These are phyloP conservation scores for Trametes cingulata DNA, from an alignment of 768 basidiomycete species.

Conservation along the genomic window DNA sequence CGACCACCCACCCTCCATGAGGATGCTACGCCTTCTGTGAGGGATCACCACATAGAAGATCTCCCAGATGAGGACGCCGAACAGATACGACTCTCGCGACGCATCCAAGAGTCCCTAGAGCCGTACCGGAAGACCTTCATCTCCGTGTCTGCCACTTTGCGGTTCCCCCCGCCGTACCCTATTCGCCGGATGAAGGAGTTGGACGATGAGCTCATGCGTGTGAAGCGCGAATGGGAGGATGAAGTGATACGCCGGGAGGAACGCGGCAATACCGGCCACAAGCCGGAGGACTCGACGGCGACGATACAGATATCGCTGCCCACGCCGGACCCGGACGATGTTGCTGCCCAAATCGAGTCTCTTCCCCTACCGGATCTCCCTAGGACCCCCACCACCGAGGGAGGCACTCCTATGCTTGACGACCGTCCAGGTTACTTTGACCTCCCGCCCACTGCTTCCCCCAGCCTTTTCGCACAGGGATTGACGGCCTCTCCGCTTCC, in stretches of 20 bases:
- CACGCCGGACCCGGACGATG: conserved; percentile 41
- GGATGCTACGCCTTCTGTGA: conserved; percentile 1
- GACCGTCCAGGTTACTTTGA: conserved; percentile 48
- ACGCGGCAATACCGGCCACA: conserved; percentile 44
- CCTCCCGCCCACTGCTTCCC: conserved; percentile 32
- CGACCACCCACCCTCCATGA: conserved; percentile 38
- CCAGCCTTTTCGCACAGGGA: conserved; percentile 31
- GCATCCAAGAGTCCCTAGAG: conserved; percentile 80
- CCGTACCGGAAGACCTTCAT: conserved; percentile 87
- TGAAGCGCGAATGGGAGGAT: conserved; percentile 84
- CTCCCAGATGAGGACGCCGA: conserved; percentile 74
- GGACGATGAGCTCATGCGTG: conserved; percentile 70
- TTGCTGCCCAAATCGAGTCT: conserved; percentile 69
- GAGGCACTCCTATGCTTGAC: conserved; percentile 28
- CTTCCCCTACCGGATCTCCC: conserved; percentile 39
- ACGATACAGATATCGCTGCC: conserved; percentile 27
- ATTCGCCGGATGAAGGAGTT: conserved; percentile 86
- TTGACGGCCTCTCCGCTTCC: conserved; percentile 33
- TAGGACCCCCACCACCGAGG: conserved; percentile 41
- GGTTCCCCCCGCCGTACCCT: conserved; percentile 91
- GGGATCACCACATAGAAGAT: conserved; percentile 32
- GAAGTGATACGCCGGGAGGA: conserved; percentile 81
- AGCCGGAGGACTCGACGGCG: conserved; percentile 43
- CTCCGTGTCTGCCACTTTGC: conserved; percentile 89
- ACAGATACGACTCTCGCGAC: conserved; percentile 64